A percentile compares a stretch with the other conserved stretches of the same genome.
These are phyloP conservation scores for Raddia distichophylla DNA, from an alignment of 176 grass and related monocot genomes.

Conservation along the genomic window DNA sequence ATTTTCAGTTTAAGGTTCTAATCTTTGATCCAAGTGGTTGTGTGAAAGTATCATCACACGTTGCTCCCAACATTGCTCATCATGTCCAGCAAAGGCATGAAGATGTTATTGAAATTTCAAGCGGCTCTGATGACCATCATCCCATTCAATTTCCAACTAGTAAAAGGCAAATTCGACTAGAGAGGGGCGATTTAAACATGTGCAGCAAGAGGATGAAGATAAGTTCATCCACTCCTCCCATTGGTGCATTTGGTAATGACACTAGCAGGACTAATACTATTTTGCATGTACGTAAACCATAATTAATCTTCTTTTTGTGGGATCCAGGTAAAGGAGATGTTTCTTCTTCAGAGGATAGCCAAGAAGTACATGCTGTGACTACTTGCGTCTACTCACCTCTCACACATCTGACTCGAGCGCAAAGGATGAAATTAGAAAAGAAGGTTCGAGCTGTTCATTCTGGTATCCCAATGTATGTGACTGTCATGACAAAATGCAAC, in stretches of 20 bases:
- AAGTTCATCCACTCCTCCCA: neutral
- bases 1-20: slow-evolving; percentile 38
- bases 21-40: slow-evolving; percentile 47
- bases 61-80: neutral
- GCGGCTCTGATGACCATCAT: neutral
- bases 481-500: slow-evolving; percentile 7
- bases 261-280: neutral
- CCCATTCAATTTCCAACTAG: neutral
- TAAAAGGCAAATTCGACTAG: neutral
- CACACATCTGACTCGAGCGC: neutral
- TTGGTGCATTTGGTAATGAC: neutral
- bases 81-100: neutral
- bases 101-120: neutral
- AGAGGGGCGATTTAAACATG: neutral
- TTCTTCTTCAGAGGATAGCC: slow-evolving; percentile 7
- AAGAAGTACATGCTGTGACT: neutral
- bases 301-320: neutral
- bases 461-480: neutral
- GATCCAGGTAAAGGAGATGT: neutral
- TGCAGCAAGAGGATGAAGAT: neutral
- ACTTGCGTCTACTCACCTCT: neutral
- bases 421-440: slow-evolving; percentile 30
- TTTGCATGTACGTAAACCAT: neutral
- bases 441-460: neutral
- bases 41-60: neutral